Evolutionary conservation across 352 stramenopile species (phyloP).

Genomic region (Pelagophyceae sp.): DNA sequence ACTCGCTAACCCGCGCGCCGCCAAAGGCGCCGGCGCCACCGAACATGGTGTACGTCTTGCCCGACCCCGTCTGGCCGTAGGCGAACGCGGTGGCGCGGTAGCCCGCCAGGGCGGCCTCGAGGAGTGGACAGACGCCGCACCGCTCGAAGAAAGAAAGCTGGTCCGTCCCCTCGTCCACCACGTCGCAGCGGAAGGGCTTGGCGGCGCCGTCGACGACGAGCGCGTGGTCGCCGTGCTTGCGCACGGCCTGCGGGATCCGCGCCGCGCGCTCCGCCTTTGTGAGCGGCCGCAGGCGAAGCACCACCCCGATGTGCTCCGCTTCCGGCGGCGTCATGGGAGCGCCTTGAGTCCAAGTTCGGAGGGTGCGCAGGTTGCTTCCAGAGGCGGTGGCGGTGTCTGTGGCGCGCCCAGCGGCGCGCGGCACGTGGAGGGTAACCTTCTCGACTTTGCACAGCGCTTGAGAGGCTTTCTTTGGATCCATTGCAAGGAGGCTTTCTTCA

Average conservation of each 20-base stretch:
- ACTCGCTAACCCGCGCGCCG: background rate
- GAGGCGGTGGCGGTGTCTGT: too few relatives aligned
- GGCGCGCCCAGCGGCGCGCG: too few relatives aligned
- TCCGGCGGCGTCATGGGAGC: too few relatives aligned
- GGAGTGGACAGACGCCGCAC: background rate
- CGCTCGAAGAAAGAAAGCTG: background rate
- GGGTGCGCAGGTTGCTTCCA: too few relatives aligned
- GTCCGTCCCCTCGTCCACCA: background rate
- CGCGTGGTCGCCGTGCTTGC: background rate
- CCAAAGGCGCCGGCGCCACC: too few relatives aligned
- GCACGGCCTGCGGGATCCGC: background rate
- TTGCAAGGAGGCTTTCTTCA: too few relatives aligned
- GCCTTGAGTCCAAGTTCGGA: too few relatives aligned
- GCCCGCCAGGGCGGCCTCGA: background rate
- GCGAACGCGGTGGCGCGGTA: slow-evolving; percentile 6
- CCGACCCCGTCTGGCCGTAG: background rate
- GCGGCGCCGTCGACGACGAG: background rate
- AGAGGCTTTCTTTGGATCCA: too few relatives aligned
- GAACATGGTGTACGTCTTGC: slow-evolving; percentile 8
- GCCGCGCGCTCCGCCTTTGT: background rate
- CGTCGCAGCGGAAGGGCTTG: background rate
- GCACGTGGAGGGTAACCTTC: too few relatives aligned
- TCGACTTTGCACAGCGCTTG: too few relatives aligned
- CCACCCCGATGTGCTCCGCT: slow-evolving; percentile 8
- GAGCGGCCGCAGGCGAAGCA: background rate